Evolutionary conservation across 2,329 filamentous ascomycete genomes (phyloP).

Genomic region (Penicillium oxalicum): DNA sequence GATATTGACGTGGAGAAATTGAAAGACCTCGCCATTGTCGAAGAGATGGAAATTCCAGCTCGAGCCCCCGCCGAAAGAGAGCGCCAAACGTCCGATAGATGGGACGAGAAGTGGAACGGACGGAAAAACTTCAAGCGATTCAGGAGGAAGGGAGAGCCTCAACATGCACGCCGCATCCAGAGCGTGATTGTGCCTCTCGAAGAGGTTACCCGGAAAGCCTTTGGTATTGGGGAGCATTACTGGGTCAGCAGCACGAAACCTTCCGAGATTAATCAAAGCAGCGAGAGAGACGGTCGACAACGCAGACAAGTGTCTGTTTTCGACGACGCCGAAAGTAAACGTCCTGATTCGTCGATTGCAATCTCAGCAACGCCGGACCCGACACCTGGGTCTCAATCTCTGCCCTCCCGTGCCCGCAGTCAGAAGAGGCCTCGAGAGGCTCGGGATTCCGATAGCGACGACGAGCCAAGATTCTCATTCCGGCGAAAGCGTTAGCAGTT

Average conservation of each 20-base stretch:
- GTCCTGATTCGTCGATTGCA: constrained; percentile 8
- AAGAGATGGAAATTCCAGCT: constrained; percentile 62
- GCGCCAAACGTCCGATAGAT: constrained; percentile 54
- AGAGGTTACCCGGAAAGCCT: constrained; percentile 64
- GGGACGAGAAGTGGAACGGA: constrained; percentile 89
- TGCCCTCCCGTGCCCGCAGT: constrained; percentile 14
- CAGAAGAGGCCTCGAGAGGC: constrained; percentile 33
- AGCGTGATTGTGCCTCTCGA: constrained; percentile 65
- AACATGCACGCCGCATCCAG: constrained; percentile 38
- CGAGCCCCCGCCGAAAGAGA: constrained; percentile 26
- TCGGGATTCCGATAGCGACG: constrained; percentile 51
- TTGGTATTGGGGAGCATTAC: constrained; percentile 69
- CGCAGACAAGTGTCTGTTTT: constrained; percentile 1
- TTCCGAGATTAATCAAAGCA: constrained; percentile 20
- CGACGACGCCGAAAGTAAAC: constrained; percentile 5
- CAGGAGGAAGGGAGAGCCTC: constrained; percentile 31
- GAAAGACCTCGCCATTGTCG: constrained; percentile 67
- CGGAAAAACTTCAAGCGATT: constrained; percentile 96
- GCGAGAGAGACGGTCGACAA: constrained; percentile 17
- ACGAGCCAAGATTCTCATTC: constrained; percentile 53
- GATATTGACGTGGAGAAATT: constrained; percentile 67
- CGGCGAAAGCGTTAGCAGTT: constrained; percentile 37
- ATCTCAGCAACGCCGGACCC: constrained; percentile 16
- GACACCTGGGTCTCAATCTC: constrained; percentile 14
- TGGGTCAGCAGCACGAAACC: constrained; percentile 49